phyloP scores from a whole-genome alignment of 768 basidiomycete species.

The Suillus spraguei region DNA sequence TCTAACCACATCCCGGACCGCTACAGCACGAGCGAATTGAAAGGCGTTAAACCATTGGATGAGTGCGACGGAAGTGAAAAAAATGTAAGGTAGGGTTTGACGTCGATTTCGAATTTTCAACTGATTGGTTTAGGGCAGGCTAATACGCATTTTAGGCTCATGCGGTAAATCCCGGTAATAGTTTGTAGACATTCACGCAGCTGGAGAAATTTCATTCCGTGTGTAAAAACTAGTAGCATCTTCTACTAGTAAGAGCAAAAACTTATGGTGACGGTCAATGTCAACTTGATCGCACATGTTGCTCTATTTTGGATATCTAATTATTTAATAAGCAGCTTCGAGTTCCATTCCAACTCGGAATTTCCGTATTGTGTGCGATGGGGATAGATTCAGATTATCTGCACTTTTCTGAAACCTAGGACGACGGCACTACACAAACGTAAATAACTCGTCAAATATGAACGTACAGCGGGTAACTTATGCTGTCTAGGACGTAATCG shows the following conservation, averaged over 20 bases:
- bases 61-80: background rate
- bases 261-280: no score
- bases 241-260: no score
- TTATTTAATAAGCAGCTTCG: no score
- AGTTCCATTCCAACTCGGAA: no score
- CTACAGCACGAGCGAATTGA: background rate
- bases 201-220: no score
- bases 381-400: background rate
- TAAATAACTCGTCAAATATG: background rate
- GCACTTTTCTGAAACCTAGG: background rate
- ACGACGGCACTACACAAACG: background rate
- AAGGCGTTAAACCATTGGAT: background rate
- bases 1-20: background rate
- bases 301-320: background rate
- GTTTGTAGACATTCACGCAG: no score
- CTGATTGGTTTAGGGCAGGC: conserved; percentile 4
- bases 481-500: background rate
- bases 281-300: background rate
- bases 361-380: background rate
- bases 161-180: background rate
- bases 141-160: no score
- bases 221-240: no score
- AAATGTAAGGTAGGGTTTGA: background rate
- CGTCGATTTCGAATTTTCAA: conserved; percentile 1
- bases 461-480: background rate